A percentile compares a stretch with the other conserved stretches of the same genome.
Conservation (phyloP, 2,329 filamentous ascomycete genomes). For the Scedosporium minutisporum region DNA sequence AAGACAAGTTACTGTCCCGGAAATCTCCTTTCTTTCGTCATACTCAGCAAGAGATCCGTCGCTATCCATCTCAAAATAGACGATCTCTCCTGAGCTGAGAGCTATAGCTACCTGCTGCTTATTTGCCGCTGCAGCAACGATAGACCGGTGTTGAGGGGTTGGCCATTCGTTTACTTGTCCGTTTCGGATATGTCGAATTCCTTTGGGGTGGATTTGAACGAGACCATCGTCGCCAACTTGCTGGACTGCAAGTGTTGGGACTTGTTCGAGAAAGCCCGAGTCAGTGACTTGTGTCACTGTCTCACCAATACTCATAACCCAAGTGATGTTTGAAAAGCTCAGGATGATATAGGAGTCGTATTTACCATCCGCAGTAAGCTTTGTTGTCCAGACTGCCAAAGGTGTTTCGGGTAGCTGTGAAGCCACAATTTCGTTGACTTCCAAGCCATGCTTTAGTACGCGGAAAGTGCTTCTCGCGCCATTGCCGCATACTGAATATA, state of each 20-base stretch:
- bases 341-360: conserved; percentile 95
- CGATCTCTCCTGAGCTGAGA: conserved; percentile 89
- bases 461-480: conserved; percentile 85
- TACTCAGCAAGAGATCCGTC: conserved; percentile 90
- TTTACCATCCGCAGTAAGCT: conserved; percentile 68
- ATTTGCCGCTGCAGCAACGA: conserved; percentile 90
- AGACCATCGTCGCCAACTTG: conserved; percentile 88
- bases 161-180: conserved; percentile 87
- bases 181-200: conserved; percentile 77
- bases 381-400: conserved; percentile 90
- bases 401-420: conserved; percentile 84
- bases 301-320: conserved; percentile 91
- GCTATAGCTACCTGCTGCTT: conserved; percentile 88
- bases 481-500: conserved; percentile 84
- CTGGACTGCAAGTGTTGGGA: conserved; percentile 84
- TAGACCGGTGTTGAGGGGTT: conserved; percentile 84
- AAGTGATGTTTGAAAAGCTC: conserved; percentile 78
- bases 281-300: conserved; percentile 94
- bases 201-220: conserved; percentile 92
- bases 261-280: conserved; percentile 81
- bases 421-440: conserved; percentile 92
- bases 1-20: conserved; percentile 88
- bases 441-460: conserved; percentile 82
- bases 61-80: conserved; percentile 94
- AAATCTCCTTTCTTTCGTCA: conserved; percentile 90